Conservation (phyloP, 176 grass and related monocot species). For the Triticum aestivum region IWGSC_CS_RefSeq_v2.1 NC_057803.1:518090202-518090701, state of each 20-base stretch:
- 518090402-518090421: conserved; percentile 65
- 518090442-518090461: conserved; percentile 9
- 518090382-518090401: conserved; percentile 55
- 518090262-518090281: not conserved
- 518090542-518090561: no score
- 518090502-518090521: not conserved
- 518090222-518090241: no score
- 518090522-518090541: not conserved
- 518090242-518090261: no score
- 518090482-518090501: conserved; percentile 15
- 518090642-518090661: no score
- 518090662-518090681: no score
- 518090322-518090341: not conserved
- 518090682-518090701: no score
- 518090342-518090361: conserved; percentile 73
- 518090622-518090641: no score
- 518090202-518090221: not conserved
- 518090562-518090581: not conserved
- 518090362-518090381: conserved; percentile 61
- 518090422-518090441: conserved; percentile 14
- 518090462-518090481: not conserved
- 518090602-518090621: no score
- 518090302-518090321: not conserved
- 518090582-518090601: not conserved
- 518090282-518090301: not conserved